Base-by-base conservation (phyloP, 805 yeast genomes). In the Brettanomyces sp. region DNA sequence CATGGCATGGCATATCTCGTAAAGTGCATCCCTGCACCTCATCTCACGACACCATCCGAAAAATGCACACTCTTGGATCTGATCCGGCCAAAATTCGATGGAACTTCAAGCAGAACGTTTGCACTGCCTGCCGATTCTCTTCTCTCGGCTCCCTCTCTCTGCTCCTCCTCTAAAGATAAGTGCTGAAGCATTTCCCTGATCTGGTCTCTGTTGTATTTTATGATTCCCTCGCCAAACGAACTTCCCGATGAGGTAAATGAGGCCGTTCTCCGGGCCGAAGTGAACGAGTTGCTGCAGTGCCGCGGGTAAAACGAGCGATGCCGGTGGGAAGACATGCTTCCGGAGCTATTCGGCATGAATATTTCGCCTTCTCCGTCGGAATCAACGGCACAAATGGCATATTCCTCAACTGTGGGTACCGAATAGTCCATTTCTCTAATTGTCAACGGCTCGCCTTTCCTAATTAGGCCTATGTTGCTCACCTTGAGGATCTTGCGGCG, bases 211-310 rank as follows among this genome's bases (percentile, higher is more conserved):
- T 56, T 61, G 46, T 58, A 63, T 48, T 61, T 62, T 38, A 63
- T 60, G 23, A 63, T 63, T 4, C 67, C 67, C 45, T 63, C 67
- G 18, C 67, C 67, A 47, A 63, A 63, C 12, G 66, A 62, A 14
- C 58, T 57, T 25, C 67, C 67, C 1, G 65, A 59, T 2, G 67
- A 62, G n/a, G 67, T 63, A 38, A 63, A 60, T 4, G 65, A 60
- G 1, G 66, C 58, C 5, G 52, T 48, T 30, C 57, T 47, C 23
- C 36, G 41, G 37, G 35, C 45, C 23, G 39, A 36, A 34, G 37
- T n/a, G 11, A 46, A 13, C n/a, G 39, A 25, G 5, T 44, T 14
- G 22, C 24, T 28, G 11, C 23, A 25, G 34, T 38, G 40, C 14
- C 24, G 33, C 5, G 33, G 22, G 12, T 32, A n/a, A 9, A 24